Evolutionary conservation across 768 basidiomycete genomes (phyloP).

Genomic region (Xerocomellus amylosporus): DNA sequence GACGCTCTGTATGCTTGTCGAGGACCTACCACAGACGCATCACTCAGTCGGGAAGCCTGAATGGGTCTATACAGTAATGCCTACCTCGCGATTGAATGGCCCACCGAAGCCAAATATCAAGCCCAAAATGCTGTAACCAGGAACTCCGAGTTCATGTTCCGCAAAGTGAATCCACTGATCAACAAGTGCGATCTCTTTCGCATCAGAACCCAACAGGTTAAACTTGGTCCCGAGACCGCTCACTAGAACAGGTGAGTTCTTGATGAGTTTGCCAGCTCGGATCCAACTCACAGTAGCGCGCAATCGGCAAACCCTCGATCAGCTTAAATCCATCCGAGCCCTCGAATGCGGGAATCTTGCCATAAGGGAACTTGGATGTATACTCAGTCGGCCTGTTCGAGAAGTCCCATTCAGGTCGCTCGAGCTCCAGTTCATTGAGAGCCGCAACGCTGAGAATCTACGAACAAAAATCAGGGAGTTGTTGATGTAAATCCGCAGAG

Average conservation of each 20-base stretch:
- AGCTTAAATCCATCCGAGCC: slow-evolving; percentile 16
- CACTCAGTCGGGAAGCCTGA: too few species aligned
- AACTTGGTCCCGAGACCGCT: slow-evolving; percentile 9
- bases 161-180: slow-evolving; percentile 25
- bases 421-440: slow-evolving; percentile 13
- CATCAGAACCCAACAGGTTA: slow-evolving; percentile 11
- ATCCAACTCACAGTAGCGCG: slow-evolving; percentile 16
- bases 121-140: background rate
- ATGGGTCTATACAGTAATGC: background rate
- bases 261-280: background rate
- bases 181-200: slow-evolving; percentile 7
- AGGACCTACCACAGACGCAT: background rate
- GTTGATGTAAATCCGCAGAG: background rate
- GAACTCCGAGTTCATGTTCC: slow-evolving; percentile 12
- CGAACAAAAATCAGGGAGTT: background rate
- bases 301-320: slow-evolving; percentile 15
- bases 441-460: slow-evolving; percentile 20
- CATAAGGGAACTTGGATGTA: slow-evolving; percentile 13
- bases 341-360: slow-evolving; percentile 22
- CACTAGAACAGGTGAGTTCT: slow-evolving; percentile 3
- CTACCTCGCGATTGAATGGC: slow-evolving; percentile 12
- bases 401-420: slow-evolving; percentile 2
- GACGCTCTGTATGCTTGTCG: background rate
- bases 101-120: background rate
- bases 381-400: slow-evolving; percentile 14